Percentiles rank a stretch among this genome's conserved stretches.
Conservation (phyloP, 768 basidiomycete genomes). For the Tubosaeta sp. region DNA sequence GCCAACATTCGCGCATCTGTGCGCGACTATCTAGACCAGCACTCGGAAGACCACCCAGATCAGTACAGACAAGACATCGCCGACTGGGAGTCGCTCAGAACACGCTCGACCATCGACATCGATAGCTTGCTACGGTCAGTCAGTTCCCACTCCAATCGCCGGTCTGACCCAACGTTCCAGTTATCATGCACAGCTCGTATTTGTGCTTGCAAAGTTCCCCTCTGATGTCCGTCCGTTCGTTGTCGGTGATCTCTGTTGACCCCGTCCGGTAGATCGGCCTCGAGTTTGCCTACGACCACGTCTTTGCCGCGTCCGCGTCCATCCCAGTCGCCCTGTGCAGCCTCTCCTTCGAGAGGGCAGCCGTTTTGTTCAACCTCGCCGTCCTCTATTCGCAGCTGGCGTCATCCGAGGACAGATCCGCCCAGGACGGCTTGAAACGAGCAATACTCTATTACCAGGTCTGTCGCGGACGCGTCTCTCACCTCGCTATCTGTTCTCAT, state of each 20-base stretch:
- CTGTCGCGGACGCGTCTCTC: background rate
- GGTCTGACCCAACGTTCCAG: constrained; percentile 37
- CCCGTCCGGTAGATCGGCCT: constrained; percentile 53
- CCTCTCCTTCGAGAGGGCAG: constrained; percentile 77
- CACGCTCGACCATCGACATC: constrained; percentile 50
- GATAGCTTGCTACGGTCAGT: constrained; percentile 56
- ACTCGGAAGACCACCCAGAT: constrained; percentile 76
- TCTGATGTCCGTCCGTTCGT: constrained; percentile 49
- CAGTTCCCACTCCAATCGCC: background rate
- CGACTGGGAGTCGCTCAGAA: constrained; percentile 63
- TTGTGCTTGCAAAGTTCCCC: constrained; percentile 81
- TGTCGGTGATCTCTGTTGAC: constrained; percentile 10
- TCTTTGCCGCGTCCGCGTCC: constrained; percentile 50
- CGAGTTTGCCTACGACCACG: constrained; percentile 68
- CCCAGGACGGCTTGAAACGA: constrained; percentile 77
- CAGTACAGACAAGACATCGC: constrained; percentile 77
- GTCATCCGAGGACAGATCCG: constrained; percentile 62
- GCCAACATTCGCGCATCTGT: constrained; percentile 52
- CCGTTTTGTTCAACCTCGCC: constrained; percentile 81
- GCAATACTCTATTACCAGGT: constrained; percentile 73
- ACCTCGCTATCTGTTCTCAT: constrained; percentile 12
- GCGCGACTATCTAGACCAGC: constrained; percentile 62
- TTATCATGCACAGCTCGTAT: constrained; percentile 88
- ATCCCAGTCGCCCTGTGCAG: constrained; percentile 64
- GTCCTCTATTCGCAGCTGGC: constrained; percentile 84